phyloP scores from a whole-genome alignment of 768 basidiomycete species.

The Psilocybe subaeruginosa region DNA sequence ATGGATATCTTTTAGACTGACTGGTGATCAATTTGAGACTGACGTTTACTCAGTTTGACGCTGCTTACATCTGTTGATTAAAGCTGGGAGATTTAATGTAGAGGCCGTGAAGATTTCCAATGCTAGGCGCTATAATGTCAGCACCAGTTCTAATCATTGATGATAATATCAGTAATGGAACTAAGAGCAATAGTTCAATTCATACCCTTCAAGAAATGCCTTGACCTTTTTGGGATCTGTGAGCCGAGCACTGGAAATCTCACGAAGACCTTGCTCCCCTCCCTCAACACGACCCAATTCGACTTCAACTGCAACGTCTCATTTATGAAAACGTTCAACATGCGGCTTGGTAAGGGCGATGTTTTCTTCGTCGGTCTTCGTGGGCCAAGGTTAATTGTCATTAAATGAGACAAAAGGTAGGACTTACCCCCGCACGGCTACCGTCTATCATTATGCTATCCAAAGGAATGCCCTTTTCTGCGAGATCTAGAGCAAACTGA shows the following conservation, averaged over 20 bases:
- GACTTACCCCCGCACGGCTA: conserved; percentile 43
- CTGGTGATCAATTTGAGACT: neutral
- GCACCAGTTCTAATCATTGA: conserved; percentile 39
- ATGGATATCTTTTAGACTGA: conserved; percentile 39
- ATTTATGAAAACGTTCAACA: conserved; percentile 42
- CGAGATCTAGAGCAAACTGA: conserved; percentile 45
- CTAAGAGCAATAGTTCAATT: no score
- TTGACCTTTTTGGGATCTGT: conserved; percentile 45
- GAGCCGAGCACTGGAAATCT: conserved; percentile 49
- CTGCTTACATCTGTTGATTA: conserved; percentile 41
- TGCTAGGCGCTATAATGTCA: conserved; percentile 47
- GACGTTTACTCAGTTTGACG: neutral
- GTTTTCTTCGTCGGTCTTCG: conserved; percentile 50
- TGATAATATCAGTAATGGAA: no score
- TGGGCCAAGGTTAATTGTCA: neutral
- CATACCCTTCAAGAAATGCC: conserved; percentile 42
- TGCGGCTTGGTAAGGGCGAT: conserved; percentile 45
- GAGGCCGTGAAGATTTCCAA: conserved; percentile 49
- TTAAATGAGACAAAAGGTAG: neutral
- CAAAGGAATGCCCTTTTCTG: conserved; percentile 47
- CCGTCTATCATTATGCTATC: no score
- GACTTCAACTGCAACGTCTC: conserved; percentile 46
- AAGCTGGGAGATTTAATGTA: conserved; percentile 49
- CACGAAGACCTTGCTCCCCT: conserved; percentile 49
- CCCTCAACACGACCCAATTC: conserved; percentile 53